phyloP scores from a whole-genome alignment of 352 stramenopile genomes.

The Globisporangium splendens region DNA sequence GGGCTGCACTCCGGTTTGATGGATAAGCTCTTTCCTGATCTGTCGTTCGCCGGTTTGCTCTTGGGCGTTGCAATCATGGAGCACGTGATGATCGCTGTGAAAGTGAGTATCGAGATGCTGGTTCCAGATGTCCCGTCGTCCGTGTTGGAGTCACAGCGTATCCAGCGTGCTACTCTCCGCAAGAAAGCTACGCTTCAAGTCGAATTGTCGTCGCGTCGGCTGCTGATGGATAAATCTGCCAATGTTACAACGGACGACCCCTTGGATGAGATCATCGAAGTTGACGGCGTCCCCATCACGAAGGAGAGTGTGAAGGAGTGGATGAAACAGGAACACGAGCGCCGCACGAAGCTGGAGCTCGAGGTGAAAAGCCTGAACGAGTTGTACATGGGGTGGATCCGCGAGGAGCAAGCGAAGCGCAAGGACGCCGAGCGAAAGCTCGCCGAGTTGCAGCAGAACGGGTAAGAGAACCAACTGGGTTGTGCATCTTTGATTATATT shows the following conservation, averaged over 20 bases:
- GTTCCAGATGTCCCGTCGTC: constrained; percentile 62
- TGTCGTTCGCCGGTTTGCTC: constrained; percentile 58
- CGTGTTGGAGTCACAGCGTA: constrained; percentile 63
- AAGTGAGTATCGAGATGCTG: constrained; percentile 78
- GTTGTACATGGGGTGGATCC: constrained; percentile 83
- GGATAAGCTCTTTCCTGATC: constrained; percentile 57
- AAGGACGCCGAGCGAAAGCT: constrained; percentile 64
- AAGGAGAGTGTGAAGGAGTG: constrained; percentile 62
- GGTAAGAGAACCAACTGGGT: constrained; percentile 2
- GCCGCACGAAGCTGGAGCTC: constrained; percentile 65
- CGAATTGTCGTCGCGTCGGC: constrained; percentile 57
- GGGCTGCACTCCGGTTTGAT: constrained; percentile 88
- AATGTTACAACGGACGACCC: constrained; percentile 3
- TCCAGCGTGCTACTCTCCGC: constrained; percentile 54
- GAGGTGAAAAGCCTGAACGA: constrained; percentile 80
- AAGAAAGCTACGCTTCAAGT: constrained; percentile 75
- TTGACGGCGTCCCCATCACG: constrained; percentile 25
- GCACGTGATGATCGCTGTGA: constrained; percentile 74
- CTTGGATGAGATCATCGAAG: constrained; percentile 14
- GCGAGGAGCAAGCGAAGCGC: constrained; percentile 73
- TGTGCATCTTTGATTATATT: not conserved
- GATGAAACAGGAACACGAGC: constrained; percentile 69
- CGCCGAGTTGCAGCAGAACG: constrained; percentile 31
- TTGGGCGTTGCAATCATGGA: constrained; percentile 62
- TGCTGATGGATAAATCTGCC: constrained; percentile 16